These are phyloP conservation scores for Ophiostoma populinum DNA, from an alignment of 2,329 filamentous ascomycete species.

Conservation along the genomic window DNA sequence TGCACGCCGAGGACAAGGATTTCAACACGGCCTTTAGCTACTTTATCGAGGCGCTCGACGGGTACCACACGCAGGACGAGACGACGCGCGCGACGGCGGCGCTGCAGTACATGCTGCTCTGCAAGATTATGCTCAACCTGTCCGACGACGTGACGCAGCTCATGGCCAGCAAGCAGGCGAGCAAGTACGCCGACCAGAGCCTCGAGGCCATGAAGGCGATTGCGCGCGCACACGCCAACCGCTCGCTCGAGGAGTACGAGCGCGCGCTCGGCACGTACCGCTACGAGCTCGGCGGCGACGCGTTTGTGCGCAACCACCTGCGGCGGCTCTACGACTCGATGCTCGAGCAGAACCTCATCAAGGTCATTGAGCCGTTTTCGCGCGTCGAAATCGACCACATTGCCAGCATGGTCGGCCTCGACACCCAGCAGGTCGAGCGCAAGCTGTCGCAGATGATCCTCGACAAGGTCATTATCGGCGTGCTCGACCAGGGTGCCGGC, in stretches of 20 bases:
- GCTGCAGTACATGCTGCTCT: constrained; percentile 97
- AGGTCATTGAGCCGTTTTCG: constrained; percentile 98
- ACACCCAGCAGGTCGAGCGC: constrained; percentile 90
- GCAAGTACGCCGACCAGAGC: constrained; percentile 89
- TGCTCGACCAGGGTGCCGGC: constrained; percentile 91
- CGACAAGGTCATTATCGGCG: constrained; percentile 96
- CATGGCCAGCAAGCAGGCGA: constrained; percentile 88
- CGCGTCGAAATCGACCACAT: constrained; percentile 94
- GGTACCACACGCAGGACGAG: constrained; percentile 88
- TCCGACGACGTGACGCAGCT: constrained; percentile 91
- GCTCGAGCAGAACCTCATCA: constrained; percentile 98
- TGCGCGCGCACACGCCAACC: constrained; percentile 84
- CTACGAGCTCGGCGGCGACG: constrained; percentile 83
- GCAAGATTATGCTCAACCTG: constrained; percentile 98
- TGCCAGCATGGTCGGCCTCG: constrained; percentile 91
- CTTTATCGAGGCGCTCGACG: constrained; percentile 97
- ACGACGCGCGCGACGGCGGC: constrained; percentile 81
- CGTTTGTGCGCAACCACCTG: constrained; percentile 94
- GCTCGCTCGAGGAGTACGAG: constrained; percentile 94
- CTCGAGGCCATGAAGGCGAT: constrained; percentile 99
- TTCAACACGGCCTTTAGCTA: constrained; percentile 98
- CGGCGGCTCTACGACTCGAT: constrained; percentile 93
- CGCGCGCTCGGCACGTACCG: constrained; percentile 77
- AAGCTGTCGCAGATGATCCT: constrained; percentile 99
- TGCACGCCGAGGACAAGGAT: constrained; percentile 96